Base-by-base conservation (phyloP, 768 basidiomycete genomes). In the Tricholoma flavovirens region DNA sequence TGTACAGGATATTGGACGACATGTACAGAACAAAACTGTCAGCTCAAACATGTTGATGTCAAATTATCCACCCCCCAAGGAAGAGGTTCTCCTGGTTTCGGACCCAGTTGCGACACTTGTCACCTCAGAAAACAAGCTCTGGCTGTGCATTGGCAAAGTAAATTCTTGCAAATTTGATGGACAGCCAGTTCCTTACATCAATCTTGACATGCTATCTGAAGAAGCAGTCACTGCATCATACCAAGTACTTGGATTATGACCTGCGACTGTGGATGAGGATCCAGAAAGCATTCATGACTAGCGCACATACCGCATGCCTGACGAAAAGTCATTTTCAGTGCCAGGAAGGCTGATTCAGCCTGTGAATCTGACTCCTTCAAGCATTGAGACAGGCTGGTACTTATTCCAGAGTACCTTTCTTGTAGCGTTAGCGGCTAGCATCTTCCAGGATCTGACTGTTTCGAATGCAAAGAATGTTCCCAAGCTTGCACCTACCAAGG, bases 71-170 rank as follows among this genome's bases (percentile, higher is more conserved):
- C 24, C 24, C 5, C 24, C 24, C 2, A 26, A 26, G 24, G 24
- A 26, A 17, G 38, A 40, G n/a, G 38, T 40, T 40, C 49, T 49
- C 21, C 21, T 49, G 4, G 50, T 67, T 0, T 61, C 55, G 0
- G 67, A 70, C 32, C 69, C 67, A 5, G 61, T 72, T 29, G 59
- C 62, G 4, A 61, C 64, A 1, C 54, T 72, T 2, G 17, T 72
- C 1, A 53, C 46, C 7, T 64, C 51, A 21, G 65, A 69, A 1
- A 55, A 62, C 2, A 33, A 62, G 15, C 14, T 68, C 17, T 71
- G 69, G 60, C 60, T 72, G 0, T 61, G 64, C 24, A 54, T 72
- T 24, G 70, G 64, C 0, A 64, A 71, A 46, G 62, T 72, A 2
- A 66, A 61, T 24, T 59, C 59, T 4, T 53, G 71, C 1, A 56